Conservation (phyloP, 305 asterid species). For the Solanum chacoense region DNA sequence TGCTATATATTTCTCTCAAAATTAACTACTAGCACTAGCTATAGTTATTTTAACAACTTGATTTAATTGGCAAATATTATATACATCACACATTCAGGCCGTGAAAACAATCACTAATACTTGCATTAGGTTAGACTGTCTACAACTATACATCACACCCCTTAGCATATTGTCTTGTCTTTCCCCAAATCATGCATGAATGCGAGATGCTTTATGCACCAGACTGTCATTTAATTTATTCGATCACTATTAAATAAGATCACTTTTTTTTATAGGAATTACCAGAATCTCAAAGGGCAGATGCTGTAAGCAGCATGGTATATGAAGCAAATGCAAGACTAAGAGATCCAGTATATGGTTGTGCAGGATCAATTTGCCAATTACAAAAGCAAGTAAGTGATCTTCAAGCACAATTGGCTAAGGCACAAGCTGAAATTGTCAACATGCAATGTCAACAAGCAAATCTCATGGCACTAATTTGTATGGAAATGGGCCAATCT, state of each 20-base stretch:
- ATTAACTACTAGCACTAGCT: background rate
- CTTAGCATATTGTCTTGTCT: background rate
- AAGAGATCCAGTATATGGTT: constrained; percentile 69
- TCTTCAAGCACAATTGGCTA: constrained; percentile 59
- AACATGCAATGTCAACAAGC: constrained; percentile 54
- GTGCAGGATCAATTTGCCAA: constrained; percentile 70
- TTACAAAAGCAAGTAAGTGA: constrained; percentile 59
- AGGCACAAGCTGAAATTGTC: constrained; percentile 47
- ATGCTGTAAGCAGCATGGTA: constrained; percentile 82
- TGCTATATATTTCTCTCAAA: background rate
- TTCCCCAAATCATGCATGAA: background rate
- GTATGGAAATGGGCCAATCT: constrained; percentile 43
- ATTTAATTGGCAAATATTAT: background rate
- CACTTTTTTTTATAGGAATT: constrained; percentile 30
- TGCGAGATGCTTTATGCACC: fast-evolving
- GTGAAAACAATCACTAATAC: background rate
- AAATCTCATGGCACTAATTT: constrained; percentile 48
- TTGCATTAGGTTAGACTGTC: background rate
- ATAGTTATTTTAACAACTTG: background rate
- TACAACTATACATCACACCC: background rate
- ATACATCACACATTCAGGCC: background rate
- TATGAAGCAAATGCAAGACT: constrained; percentile 72
- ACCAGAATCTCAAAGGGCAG: constrained; percentile 59
- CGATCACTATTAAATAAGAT: background rate
- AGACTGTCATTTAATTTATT: background rate